Conservation (phyloP, 2,329 filamentous ascomycete species). For the Pseudogymnoascus sp. region DNA sequence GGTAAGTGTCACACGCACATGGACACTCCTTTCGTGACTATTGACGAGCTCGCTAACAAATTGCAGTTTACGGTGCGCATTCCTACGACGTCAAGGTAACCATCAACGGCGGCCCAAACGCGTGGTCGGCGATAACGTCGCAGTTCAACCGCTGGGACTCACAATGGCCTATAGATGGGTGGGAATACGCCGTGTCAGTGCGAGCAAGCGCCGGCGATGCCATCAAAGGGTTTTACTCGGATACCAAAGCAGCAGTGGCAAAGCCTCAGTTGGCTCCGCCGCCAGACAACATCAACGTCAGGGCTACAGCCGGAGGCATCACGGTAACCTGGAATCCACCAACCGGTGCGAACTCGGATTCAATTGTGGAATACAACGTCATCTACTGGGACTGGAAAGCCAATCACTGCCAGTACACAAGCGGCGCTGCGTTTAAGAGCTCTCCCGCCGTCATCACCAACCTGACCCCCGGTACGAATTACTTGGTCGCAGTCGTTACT, state of each 20-base stretch:
- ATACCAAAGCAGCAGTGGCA: background rate
- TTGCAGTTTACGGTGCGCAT: background rate
- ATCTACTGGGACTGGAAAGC: background rate
- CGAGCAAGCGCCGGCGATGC: background rate
- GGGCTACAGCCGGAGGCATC: background rate
- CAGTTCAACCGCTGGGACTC: background rate
- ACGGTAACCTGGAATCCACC: background rate
- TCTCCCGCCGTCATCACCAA: background rate
- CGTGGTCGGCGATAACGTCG: background rate
- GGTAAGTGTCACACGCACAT: background rate
- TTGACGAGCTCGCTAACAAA: too few relatives aligned
- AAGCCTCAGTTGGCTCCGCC: background rate
- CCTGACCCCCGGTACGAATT: background rate
- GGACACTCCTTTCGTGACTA: too few relatives aligned
- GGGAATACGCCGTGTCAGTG: background rate
- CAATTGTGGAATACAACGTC: background rate
- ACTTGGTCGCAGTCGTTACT: background rate
- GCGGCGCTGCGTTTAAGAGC: background rate
- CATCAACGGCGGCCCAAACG: background rate
- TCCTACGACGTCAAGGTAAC: background rate
- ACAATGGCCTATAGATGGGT: background rate
- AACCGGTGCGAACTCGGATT: background rate
- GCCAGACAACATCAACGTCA: background rate
- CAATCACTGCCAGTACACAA: background rate
- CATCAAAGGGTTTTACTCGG: background rate